Percentiles rank a stretch among this genome's conserved stretches.
phyloP scores from a whole-genome alignment of 805 yeast genomes.

The Clavispora asparagi region DNA sequence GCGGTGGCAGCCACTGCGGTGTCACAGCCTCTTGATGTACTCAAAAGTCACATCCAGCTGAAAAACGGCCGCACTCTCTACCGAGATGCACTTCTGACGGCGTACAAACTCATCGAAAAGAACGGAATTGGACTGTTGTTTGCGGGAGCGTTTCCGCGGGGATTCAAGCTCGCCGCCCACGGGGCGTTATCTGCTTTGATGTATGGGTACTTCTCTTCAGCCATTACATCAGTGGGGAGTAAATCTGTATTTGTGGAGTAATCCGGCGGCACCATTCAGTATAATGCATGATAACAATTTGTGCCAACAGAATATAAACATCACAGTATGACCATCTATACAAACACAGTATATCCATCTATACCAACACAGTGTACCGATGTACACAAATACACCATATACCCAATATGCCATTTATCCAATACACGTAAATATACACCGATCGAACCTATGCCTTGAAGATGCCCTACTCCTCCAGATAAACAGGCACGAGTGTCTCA shows the following conservation, averaged over 20 bases:
- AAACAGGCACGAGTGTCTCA: slow-evolving; percentile 45
- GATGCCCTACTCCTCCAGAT: slow-evolving; percentile 25
- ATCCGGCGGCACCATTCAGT: no score
- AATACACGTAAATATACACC: no score
- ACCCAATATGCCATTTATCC: no score
- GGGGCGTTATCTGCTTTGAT: slow-evolving; percentile 67
- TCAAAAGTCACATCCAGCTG: slow-evolving; percentile 84
- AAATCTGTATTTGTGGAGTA: slow-evolving; percentile 16
- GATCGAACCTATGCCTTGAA: no score
- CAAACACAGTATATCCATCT: no score
- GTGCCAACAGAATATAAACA: no score
- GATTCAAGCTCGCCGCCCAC: slow-evolving; percentile 62
- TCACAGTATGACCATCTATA: no score
- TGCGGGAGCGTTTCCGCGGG: slow-evolving; percentile 50
- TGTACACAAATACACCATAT: no score
- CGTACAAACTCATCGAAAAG: slow-evolving; percentile 16
- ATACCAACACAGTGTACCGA: no score
- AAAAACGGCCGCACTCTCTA: slow-evolving; percentile 56
- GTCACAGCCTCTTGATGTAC: slow-evolving; percentile 86
- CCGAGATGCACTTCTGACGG: slow-evolving; percentile 50
- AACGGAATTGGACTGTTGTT: slow-evolving; percentile 30
- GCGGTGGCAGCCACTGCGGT: slow-evolving; percentile 67
- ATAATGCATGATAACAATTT: no score
- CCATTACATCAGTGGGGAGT: slow-evolving; percentile 11
- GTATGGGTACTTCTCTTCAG: slow-evolving; percentile 49